These are phyloP conservation scores for Gossypium lobatum DNA, from an alignment of 441 rosid species.

Conservation along the genomic window DNA sequence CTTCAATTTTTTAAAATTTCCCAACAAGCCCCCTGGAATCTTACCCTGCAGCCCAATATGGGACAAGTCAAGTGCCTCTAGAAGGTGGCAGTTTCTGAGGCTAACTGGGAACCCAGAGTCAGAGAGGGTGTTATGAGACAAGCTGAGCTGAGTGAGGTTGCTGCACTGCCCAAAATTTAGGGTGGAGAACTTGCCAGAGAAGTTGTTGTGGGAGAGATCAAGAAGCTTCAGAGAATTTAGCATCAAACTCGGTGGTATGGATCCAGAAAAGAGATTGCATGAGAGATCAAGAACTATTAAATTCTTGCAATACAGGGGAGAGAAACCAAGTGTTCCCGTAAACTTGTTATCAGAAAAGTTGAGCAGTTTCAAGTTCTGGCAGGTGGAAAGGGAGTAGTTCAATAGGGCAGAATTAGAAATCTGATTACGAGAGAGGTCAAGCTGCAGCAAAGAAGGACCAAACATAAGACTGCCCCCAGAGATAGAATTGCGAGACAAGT, in stretches of 20 bases:
- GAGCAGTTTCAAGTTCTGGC: constrained; percentile 51
- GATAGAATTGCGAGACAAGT: constrained; percentile 50
- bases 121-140: constrained; percentile 57
- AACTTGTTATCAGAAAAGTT: constrained; percentile 52
- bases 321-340: constrained; percentile 33
- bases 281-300: constrained; percentile 64
- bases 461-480: constrained; percentile 41
- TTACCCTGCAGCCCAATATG: constrained; percentile 43
- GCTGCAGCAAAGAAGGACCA: constrained; percentile 44
- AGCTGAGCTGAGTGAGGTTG: constrained; percentile 52
- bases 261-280: constrained; percentile 47
- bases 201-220: constrained; percentile 68
- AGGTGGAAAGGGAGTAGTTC: constrained; percentile 31
- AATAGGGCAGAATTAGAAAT: constrained; percentile 41
- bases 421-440: constrained; percentile 51
- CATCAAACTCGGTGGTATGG: constrained; percentile 39
- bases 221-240: constrained; percentile 39
- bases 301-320: constrained; percentile 36
- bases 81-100: constrained; percentile 47
- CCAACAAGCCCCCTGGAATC: constrained; percentile 58
- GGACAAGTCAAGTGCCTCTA: constrained; percentile 62
- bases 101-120: constrained; percentile 47
- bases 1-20: constrained; percentile 43
- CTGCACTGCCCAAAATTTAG: constrained; percentile 53
- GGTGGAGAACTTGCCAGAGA: constrained; percentile 55